phyloP scores from a whole-genome alignment of 805 yeast species.

The Kazachstania africana region DNA sequence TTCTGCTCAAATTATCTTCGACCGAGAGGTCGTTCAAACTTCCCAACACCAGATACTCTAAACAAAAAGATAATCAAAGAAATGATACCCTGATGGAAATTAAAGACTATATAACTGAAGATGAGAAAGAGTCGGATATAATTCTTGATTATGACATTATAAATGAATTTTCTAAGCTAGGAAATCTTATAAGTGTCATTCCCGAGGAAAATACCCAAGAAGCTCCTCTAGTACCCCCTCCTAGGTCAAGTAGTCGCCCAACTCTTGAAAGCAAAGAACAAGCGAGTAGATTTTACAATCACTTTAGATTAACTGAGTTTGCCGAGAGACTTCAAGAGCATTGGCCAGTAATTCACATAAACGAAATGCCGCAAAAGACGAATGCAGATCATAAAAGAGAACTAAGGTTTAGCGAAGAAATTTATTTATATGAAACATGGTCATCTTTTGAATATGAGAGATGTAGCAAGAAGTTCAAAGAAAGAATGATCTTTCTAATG shows the following conservation, averaged over 20 bases:
- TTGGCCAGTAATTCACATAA: background rate
- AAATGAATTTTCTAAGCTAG: background rate
- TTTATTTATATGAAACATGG: slow-evolving; percentile 21
- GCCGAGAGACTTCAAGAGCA: slow-evolving; percentile 1
- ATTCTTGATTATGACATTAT: background rate
- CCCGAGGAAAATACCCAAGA: background rate
- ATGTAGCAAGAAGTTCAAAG: slow-evolving; percentile 15
- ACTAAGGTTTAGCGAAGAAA: slow-evolving; percentile 17
- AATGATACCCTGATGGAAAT: background rate
- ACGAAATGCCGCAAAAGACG: slow-evolving; percentile 1
- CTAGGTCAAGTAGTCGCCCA: slow-evolving; percentile 21
- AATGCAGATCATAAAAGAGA: slow-evolving; percentile 3
- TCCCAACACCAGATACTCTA: too few relatives aligned
- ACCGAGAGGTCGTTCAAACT: background rate
- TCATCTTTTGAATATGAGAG: slow-evolving; percentile 21
- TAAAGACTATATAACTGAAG: background rate
- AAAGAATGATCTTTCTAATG: slow-evolving; percentile 11
- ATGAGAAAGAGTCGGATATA: background rate
- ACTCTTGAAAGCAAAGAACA: slow-evolving; percentile 9
- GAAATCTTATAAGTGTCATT: too few relatives aligned
- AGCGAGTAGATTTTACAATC: slow-evolving; percentile 13
- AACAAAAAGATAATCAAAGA: background rate
- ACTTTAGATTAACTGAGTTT: slow-evolving; percentile 1
- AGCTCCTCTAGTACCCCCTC: slow-evolving; percentile 7
- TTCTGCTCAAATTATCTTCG: slow-evolving; percentile 15